Evolutionary conservation across 768 basidiomycete species (phyloP), one percentile per base, ranked within the genome.

Genomic region (Multifurca ochricompacta): DNA sequence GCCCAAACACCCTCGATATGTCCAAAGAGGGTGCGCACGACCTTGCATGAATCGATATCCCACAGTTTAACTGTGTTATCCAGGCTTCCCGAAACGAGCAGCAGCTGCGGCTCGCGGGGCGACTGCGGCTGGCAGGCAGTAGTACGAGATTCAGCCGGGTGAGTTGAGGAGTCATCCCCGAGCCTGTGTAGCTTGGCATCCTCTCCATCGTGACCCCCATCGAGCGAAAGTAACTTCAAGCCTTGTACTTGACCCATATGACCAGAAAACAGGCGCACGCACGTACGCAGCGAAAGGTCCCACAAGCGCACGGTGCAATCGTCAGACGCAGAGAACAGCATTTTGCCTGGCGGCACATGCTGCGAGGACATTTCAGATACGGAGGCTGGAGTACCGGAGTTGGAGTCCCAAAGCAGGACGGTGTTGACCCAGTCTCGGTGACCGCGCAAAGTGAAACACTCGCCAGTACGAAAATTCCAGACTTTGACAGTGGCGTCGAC

Each of bases 1-100:
- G 83, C 85, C 96, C 96, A 99, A 16, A 99, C 92, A 50, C 96
- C 96, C 66, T 99, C 96, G 63, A 98, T 93, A 68, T 97, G 94
- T 1, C 94, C 96, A 67, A 99, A 99, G 58, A 94, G 77, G 37
- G 96, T 97, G 64, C 80, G 75, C 44, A 79, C 72, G 21, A 83
- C 76, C 63, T 84, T 81, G 36, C 86, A 91, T 1, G 83, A 80
- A 62, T 94, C 91, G 25, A 98, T 81, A 64, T 98, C 92, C 96
- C 96, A 99, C 37, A 94, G 64, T 67, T 90, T 92, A 71, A 98
- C 85, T 28, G 94, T 97, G 65, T 97, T 96, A 67, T 98, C 94
- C 61, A 96, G 74, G 64, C 87, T 86, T 3, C 91, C 93, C 3
- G 92, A 91, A 57, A 96, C 81, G 52, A 98, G 76, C 19, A 95